These are phyloP conservation scores for Talaromyces pinophilus DNA, from an alignment of 2,329 filamentous ascomycete species.

Conservation along the genomic window DNA sequence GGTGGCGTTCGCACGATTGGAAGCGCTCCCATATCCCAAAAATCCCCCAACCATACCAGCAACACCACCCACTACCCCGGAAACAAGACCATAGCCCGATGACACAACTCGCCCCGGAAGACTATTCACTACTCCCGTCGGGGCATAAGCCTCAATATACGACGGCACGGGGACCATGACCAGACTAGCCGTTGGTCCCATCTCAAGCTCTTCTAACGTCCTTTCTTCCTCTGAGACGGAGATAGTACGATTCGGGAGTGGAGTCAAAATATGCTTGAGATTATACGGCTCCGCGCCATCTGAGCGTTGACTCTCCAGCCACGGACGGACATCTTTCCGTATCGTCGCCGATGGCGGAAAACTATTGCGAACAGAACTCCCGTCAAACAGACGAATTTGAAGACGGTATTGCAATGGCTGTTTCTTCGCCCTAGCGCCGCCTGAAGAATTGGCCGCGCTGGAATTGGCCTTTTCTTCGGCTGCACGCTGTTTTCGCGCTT, in stretches of 20 bases:
- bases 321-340: constrained; percentile 66
- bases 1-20: neutral
- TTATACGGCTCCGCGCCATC: constrained; percentile 68
- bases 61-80: constrained; percentile 46
- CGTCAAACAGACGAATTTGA: constrained; percentile 81
- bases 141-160: constrained; percentile 60
- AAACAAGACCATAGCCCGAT: constrained; percentile 45
- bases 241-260: constrained; percentile 72
- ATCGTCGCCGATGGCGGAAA: constrained; percentile 69
- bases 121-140: constrained; percentile 35
- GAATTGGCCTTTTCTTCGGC: constrained; percentile 27
- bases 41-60: constrained; percentile 47
- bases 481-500: constrained; percentile 62
- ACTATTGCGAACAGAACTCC: constrained; percentile 71
- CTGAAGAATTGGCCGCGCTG: constrained; percentile 4
- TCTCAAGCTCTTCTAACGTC: constrained; percentile 66
- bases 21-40: constrained; percentile 41
- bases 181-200: constrained; percentile 78
- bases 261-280: constrained; percentile 81
- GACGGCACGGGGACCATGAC: constrained; percentile 72
- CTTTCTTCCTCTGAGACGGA: constrained; percentile 72
- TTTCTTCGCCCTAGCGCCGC: constrained; percentile 21
- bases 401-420: constrained; percentile 55
- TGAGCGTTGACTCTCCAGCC: constrained; percentile 68
- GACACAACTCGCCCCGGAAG: constrained; percentile 46